A percentile compares a stretch with the other conserved stretches of the same genome.
Evolutionary conservation across 257 asterid species (phyloP).

Genomic region (Gentiana dahurica): DNA sequence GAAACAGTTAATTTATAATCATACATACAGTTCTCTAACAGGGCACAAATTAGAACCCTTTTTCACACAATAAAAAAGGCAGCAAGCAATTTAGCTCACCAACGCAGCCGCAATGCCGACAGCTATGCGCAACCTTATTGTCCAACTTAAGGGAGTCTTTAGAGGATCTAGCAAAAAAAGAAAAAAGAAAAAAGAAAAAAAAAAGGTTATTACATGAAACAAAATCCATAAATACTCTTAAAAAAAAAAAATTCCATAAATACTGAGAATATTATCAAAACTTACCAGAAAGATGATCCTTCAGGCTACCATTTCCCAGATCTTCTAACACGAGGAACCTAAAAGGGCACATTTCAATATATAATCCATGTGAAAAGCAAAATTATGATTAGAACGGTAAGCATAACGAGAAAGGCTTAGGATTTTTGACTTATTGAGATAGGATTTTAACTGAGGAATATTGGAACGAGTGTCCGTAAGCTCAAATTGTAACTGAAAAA

Average conservation of each 20-base stretch:
- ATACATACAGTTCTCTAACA: no score
- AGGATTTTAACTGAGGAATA: no score
- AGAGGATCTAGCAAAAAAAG: conserved; percentile 53
- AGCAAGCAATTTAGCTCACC: conserved; percentile 35
- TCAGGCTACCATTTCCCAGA: conserved; percentile 68
- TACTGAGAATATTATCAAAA: conserved; percentile 2
- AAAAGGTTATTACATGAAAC: neutral
- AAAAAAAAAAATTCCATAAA: neutral
- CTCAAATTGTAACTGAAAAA: no score
- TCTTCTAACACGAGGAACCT: conserved; percentile 74
- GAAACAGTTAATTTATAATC: no score
- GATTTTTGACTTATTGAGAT: no score
- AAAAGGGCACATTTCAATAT: conserved; percentile 2
- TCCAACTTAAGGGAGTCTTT: conserved; percentile 89
- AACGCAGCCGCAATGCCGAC: conserved; percentile 79
- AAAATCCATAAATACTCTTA: neutral
- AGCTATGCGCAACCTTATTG: conserved; percentile 69
- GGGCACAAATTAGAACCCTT: neutral
- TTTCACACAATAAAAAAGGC: conserved; percentile 2
- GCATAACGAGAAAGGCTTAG: no score
- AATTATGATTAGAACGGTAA: no score
- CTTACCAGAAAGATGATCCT: conserved; percentile 73
- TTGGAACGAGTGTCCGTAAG: no score
- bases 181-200: conserved; percentile 3
- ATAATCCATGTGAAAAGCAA: no score